phyloP scores from a whole-genome alignment of 768 basidiomycete species.

The Crepidotus variabilis region DNA sequence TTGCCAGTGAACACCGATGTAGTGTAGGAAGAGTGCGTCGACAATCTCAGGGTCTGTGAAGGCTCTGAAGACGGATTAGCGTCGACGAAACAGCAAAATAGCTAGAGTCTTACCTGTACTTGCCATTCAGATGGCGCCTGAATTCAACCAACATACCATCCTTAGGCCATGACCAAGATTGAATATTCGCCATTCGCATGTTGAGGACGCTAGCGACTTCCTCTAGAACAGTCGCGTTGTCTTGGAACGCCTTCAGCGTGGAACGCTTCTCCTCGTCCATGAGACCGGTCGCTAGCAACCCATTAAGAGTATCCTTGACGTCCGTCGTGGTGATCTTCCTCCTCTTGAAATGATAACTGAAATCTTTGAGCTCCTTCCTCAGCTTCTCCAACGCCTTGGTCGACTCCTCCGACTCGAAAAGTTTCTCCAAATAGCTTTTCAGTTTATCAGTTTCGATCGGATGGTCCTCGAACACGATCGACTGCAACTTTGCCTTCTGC shows the following conservation, averaged over 20 bases:
- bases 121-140: constrained; percentile 44
- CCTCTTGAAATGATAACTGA: constrained; percentile 24
- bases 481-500: constrained; percentile 34
- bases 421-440: constrained; percentile 28
- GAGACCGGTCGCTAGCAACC: constrained; percentile 31
- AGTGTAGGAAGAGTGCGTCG: constrained; percentile 40
- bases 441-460: constrained; percentile 28
- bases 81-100: background rate
- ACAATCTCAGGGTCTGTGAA: constrained; percentile 46
- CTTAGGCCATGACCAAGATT: constrained; percentile 40
- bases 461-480: constrained; percentile 37
- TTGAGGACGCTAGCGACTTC: constrained; percentile 42
- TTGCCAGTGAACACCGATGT: constrained; percentile 41
- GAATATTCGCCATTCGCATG: constrained; percentile 39
- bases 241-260: constrained; percentile 37
- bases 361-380: constrained; percentile 23
- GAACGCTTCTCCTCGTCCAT: constrained; percentile 37
- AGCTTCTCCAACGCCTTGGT: constrained; percentile 24
- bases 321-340: constrained; percentile 20
- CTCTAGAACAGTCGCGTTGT: constrained; percentile 32
- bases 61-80: constrained; percentile 22
- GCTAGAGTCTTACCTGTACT: constrained; percentile 30
- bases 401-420: constrained; percentile 33
- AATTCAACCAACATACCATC: constrained; percentile 40
- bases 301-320: constrained; percentile 28